Evolutionary conservation across 345 rosid species (phyloP).

Genomic region (Gossypium raimondii): DNA sequence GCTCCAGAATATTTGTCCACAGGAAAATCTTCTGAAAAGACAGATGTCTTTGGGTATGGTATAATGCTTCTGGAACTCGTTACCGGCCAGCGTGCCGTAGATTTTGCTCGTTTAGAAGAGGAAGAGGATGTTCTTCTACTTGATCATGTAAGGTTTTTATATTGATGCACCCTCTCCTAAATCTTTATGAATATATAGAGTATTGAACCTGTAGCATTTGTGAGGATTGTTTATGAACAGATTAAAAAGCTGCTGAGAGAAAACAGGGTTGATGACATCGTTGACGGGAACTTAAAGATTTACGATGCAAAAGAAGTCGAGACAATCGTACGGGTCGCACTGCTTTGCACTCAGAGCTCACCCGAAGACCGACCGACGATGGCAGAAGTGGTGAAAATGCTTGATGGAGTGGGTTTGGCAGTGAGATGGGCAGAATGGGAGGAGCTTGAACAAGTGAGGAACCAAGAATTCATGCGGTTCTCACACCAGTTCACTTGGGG

Average conservation of each 20-base stretch:
- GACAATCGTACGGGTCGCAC: constrained; percentile 66
- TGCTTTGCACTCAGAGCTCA: constrained; percentile 75
- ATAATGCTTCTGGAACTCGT: constrained; percentile 85
- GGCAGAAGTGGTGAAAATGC: constrained; percentile 75
- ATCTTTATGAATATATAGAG: neutral
- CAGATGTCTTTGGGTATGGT: constrained; percentile 90
- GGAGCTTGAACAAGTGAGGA: constrained; percentile 59
- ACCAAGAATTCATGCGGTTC: constrained; percentile 43
- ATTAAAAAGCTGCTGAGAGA: constrained; percentile 68
- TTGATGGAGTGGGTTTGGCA: constrained; percentile 56
- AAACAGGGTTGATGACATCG: constrained; percentile 65
- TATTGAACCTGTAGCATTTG: neutral
- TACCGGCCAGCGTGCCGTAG: constrained; percentile 87
- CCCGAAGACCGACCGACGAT: constrained; percentile 75
- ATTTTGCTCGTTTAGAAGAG: constrained; percentile 77
- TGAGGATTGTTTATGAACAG: constrained; percentile 31
- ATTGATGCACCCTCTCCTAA: neutral
- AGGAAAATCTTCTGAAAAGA: constrained; percentile 81
- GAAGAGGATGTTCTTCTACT: constrained; percentile 89
- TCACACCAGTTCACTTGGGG: constrained; percentile 59
- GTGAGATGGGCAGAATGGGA: constrained; percentile 79
- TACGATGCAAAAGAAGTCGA: constrained; percentile 64
- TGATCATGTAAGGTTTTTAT: constrained; percentile 66
- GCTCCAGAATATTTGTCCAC: constrained; percentile 91
- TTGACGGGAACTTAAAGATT: constrained; percentile 50